Evolutionary conservation across 768 basidiomycete genomes (phyloP), one percentile per base, ranked within the genome.

Genomic region (Lepiota venenata): DNA sequence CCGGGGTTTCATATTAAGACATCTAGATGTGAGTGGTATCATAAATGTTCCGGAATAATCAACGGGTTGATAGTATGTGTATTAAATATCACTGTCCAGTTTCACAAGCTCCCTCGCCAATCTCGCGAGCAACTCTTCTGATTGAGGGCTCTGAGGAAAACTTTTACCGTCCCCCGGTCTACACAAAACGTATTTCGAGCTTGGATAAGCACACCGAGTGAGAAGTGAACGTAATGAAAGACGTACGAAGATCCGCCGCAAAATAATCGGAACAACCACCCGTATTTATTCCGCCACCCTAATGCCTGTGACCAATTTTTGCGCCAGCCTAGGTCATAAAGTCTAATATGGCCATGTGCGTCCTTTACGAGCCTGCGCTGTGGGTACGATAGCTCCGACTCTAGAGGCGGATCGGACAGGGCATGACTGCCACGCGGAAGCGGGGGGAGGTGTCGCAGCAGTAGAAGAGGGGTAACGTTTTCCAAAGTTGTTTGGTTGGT

Each of bases 401-500:
- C 89, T 22, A 82, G 65, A 10, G 87, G 88, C 12, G 87, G 87
- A 58, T 85, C 74, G 0, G 88, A 88, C 25, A 88, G 72, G 27
- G 68, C 70, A 59, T 74, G 78, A 15, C 70, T 73, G n/a, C 72
- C 66, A 0, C 61, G 67, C 32, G 84, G 84, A 10, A 88, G 71
- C 3, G 79, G 78, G 29, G 91, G 87, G 22, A 92, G 72, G 61
- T 89, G 70, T 51, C 85, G 82, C 47, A 93, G 74, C 12, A 93
- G 74, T 22, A 87, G 66, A 66, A 88, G 92, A 1, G 88, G 88
- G 0, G 88, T 82, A 37, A 91, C 75, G 52, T 82, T 76, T 63
- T 93, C 91, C 18, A 91, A 58, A 0, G 91, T 93, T n/a, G 91
- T 92, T 70, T 92, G 88, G 64, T 93, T 93, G 22, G 85, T 91